Evolutionary conservation across 148 eudicot species (phyloP).

Genomic region (Rhododendron mucronatum): DNA sequence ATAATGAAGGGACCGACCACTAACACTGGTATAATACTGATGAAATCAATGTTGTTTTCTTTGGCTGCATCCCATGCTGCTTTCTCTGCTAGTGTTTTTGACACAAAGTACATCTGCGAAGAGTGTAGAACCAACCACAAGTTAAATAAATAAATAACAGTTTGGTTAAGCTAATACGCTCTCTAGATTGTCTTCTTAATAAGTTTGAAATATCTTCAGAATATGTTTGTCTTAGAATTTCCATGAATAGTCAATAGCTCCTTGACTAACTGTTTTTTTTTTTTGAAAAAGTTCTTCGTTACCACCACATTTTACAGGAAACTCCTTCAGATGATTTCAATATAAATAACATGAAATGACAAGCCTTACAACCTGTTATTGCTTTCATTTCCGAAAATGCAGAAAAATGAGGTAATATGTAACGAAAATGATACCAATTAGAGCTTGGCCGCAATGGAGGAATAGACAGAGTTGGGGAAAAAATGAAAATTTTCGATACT

Average conservation of each 20-base stretch:
- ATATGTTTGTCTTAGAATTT: too few relatives aligned
- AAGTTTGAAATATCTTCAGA: too few relatives aligned
- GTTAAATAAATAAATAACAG: background rate
- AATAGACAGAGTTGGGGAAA: background rate
- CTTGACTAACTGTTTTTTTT: background rate
- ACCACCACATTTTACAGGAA: background rate
- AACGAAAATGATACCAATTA: background rate
- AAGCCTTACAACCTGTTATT: background rate
- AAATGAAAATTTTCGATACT: background rate
- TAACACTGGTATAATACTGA: slow-evolving; percentile 69
- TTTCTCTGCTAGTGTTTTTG: slow-evolving; percentile 76
- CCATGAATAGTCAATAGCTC: background rate
- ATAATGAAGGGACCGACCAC: slow-evolving; percentile 87
- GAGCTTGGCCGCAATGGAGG: background rate
- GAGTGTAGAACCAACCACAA: background rate
- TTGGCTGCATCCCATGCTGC: slow-evolving; percentile 74
- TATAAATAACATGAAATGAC: background rate
- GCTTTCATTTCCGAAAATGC: background rate
- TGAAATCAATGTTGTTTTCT: slow-evolving; percentile 77
- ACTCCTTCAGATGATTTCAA: background rate
- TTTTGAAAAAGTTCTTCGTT: too few relatives aligned
- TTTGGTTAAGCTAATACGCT: background rate
- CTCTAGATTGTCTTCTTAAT: background rate
- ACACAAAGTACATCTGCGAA: slow-evolving; percentile 82
- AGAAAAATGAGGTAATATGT: background rate